These are phyloP conservation scores for Yarrowia yakushimensis DNA, from an alignment of 805 yeast species.

Conservation along the genomic window DNA sequence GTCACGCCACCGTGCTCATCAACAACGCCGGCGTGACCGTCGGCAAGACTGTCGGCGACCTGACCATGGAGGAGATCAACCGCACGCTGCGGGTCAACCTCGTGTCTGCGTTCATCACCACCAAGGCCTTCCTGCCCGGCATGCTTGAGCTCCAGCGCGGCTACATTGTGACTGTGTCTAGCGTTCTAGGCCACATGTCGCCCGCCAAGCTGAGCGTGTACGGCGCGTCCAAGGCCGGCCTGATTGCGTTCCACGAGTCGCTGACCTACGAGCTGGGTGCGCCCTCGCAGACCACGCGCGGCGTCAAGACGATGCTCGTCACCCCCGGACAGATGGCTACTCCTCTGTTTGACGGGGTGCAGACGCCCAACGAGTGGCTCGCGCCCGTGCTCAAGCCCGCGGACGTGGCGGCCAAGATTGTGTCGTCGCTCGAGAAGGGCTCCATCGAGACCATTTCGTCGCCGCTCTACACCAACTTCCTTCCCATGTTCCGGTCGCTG, in stretches of 20 bases:
- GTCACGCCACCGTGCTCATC: conserved; percentile 62
- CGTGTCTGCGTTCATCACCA: conserved; percentile 64
- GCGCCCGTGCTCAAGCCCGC: conserved; percentile 81
- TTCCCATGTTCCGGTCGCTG: conserved; percentile 66
- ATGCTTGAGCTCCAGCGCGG: conserved; percentile 66
- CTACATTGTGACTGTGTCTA: conserved; percentile 73
- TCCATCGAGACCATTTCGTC: conserved; percentile 62
- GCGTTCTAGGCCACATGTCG: conserved; percentile 78
- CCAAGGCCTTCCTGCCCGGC: conserved; percentile 66
- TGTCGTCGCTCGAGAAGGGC: conserved; percentile 56
- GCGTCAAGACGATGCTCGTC: conserved; percentile 69
- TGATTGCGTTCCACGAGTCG: conserved; percentile 80
- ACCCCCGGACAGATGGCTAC: conserved; percentile 89
- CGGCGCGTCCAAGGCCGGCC: conserved; percentile 87
- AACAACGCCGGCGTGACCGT: conserved; percentile 80
- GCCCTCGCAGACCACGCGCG: conserved; percentile 36
- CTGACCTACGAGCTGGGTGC: conserved; percentile 66
- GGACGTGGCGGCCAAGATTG: conserved; percentile 58
- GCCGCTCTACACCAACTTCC: conserved; percentile 72
- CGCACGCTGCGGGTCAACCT: conserved; percentile 64
- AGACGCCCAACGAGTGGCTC: conserved; percentile 65
- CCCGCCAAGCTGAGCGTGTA: conserved; percentile 78
- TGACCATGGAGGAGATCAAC: conserved; percentile 57
- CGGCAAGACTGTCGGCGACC: conserved; percentile 55
- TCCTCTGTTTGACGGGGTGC: conserved; percentile 64